Conservation (phyloP, 495 filamentous ascomycete genomes). For the Aspergillus cristatus region DNA sequence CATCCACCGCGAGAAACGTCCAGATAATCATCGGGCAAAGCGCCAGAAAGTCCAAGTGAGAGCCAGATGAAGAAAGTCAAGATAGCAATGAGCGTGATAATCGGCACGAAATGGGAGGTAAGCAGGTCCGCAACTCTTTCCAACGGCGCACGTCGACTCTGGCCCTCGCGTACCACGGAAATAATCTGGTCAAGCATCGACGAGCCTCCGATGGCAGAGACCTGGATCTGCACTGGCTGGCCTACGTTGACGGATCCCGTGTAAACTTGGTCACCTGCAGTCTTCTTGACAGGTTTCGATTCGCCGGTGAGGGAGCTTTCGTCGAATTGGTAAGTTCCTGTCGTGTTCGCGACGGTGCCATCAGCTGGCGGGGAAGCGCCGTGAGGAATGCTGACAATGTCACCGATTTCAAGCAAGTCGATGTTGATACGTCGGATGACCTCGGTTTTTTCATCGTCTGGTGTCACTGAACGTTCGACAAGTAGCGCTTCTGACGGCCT, state of each 20-base stretch:
- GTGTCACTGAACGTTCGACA: slow-evolving; percentile 25
- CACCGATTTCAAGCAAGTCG: slow-evolving; percentile 78
- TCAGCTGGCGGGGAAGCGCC: slow-evolving; percentile 83
- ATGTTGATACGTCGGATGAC: slow-evolving; percentile 41
- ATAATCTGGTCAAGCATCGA: slow-evolving; percentile 95
- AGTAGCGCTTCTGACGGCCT: slow-evolving; percentile 72
- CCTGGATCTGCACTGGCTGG: slow-evolving; percentile 54
- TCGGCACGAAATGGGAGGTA: slow-evolving; percentile 83
- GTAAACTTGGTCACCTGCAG: slow-evolving; percentile 61
- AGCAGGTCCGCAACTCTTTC: slow-evolving; percentile 77
- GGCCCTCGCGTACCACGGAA: slow-evolving; percentile 80
- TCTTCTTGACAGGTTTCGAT: slow-evolving; percentile 66
- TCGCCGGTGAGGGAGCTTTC: slow-evolving; percentile 90
- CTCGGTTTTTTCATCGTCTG: slow-evolving; percentile 4
- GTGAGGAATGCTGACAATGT: slow-evolving; percentile 65
- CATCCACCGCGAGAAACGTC: slow-evolving; percentile 63
- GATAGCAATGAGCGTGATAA: slow-evolving; percentile 73
- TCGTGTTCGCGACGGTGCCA: slow-evolving; percentile 49
- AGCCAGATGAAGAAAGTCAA: slow-evolving; percentile 81
- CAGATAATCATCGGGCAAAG: slow-evolving; percentile 56
- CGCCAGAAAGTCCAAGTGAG: slow-evolving; percentile 58
- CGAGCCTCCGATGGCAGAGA: slow-evolving; percentile 61
- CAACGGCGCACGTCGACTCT: slow-evolving; percentile 77
- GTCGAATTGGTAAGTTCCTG: slow-evolving; percentile 62
- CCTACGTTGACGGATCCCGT: slow-evolving; percentile 82